Evolutionary conservation across 164 flowering plant genomes (phyloP).

Genomic region (Kalanchoe fedtschenkoi): DNA sequence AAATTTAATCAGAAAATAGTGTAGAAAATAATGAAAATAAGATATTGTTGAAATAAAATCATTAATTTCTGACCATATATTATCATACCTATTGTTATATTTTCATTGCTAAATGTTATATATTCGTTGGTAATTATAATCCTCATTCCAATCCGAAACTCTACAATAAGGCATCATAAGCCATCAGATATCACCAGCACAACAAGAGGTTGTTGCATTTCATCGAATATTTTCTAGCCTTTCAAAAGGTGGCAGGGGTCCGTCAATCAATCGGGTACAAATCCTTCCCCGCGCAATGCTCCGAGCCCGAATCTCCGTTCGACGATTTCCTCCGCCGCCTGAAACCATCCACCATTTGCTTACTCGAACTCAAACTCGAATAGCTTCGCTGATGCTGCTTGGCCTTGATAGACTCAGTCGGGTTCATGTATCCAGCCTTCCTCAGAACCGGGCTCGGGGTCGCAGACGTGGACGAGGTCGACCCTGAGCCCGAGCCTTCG

Average conservation of each 20-base stretch:
- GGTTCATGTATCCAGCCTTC: slow-evolving; percentile 44
- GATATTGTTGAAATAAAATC: too few relatives aligned
- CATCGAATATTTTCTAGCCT: background rate
- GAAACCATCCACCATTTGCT: slow-evolving; percentile 13
- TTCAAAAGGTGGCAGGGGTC: background rate
- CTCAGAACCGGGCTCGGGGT: slow-evolving; percentile 25
- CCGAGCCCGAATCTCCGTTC: slow-evolving; percentile 22
- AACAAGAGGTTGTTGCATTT: background rate
- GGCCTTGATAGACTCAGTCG: slow-evolving; percentile 42
- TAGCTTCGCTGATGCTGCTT: slow-evolving; percentile 29
- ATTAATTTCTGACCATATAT: too few relatives aligned
- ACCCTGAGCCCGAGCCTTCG: slow-evolving; percentile 30
- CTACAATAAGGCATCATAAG: too few relatives aligned
- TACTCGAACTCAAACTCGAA: too few relatives aligned
- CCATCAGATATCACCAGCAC: background rate
- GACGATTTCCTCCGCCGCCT: slow-evolving; percentile 14
- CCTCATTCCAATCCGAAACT: too few relatives aligned
- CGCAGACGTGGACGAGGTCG: slow-evolving; percentile 29
- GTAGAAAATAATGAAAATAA: too few relatives aligned
- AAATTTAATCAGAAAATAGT: too few relatives aligned
- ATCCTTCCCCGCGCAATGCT: too few relatives aligned
- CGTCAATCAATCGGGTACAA: slow-evolving; percentile 21
- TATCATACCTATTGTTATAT: too few relatives aligned
- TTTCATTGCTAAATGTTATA: too few relatives aligned
- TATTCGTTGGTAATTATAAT: too few relatives aligned